Evolutionary conservation across 345 rosid genomes (phyloP), one percentile per base, ranked within the genome.

Genomic region (Acer negundo): DNA sequence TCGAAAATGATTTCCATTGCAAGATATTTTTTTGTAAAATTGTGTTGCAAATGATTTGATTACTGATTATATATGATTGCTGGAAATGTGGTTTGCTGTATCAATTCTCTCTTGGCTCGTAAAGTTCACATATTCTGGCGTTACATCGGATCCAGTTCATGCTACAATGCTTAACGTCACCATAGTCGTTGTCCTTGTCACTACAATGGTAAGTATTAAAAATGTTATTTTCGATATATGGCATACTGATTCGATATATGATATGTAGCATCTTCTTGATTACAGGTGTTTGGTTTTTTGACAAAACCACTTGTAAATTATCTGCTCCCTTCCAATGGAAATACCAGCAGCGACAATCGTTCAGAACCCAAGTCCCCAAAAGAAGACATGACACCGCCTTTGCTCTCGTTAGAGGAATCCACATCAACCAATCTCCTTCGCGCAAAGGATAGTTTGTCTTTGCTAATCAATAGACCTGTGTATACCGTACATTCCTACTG

Each of bases 221-320:
- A n/a, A 42, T 9, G 11, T 19, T 51, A 56, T 56, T n/a, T 16
- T 56, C 22, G 5, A 16, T 4, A 42, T 47, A 40, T 22, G 10
- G 4, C 46, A 70, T 53, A 53, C 6, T 28, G 12, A 31, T 31
- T 31, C 24, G 4, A 16, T 23, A 24, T 2, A 17, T 26, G 24
- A 40, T 28, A 47, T 2, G 55, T n/a, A 15, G 4, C 53, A n/a
- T 20, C 46, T 9, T 15, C 56, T 66, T 66, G 67, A 42, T 73
- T 81, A 62, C 83, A 95, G 99, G 98, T 92, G 2, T 92, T 93
- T 63, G 97, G 99, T 61, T 91, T 95, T 79, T 81, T 95, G 73
- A 95, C 99, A 62, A 92, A 89, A 82, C 95, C 96, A 11, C 91
- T 95, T 47, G 84, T 93, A 74, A 66, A 38, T 61, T 82, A 82